A percentile compares a stretch with the other conserved stretches of the same genome.
Conservation (phyloP, 2,329 filamentous ascomycete genomes). For the Diplocarpon rosae region DNA sequence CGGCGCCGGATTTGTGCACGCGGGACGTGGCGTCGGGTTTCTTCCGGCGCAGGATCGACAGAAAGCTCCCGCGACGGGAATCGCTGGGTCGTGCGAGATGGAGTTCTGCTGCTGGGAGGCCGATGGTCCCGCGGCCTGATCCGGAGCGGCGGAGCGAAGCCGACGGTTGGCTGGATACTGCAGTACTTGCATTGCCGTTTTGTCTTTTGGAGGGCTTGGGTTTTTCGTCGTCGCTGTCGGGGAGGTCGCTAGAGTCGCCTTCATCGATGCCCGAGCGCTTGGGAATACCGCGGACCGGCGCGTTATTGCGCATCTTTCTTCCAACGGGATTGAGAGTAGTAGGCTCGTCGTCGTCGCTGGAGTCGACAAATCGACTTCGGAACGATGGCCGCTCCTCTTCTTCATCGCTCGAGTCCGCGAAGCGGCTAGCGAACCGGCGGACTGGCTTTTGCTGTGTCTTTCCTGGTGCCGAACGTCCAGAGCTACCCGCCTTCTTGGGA, state of each 20-base stretch:
- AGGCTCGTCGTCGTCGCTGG: slow-evolving; percentile 44
- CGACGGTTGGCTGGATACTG: slow-evolving; percentile 17
- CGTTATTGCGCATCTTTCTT: slow-evolving; percentile 15
- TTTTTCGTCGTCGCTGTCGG: slow-evolving; percentile 47
- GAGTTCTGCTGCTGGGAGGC: slow-evolving; percentile 3
- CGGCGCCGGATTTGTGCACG: slow-evolving; percentile 42
- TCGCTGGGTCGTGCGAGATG: slow-evolving; percentile 22
- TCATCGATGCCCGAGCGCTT: slow-evolving; percentile 37
- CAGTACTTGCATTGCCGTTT: slow-evolving; percentile 9
- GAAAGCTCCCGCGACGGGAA: slow-evolving; percentile 38
- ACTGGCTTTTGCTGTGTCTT: slow-evolving; percentile 13
- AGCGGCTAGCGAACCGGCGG: slow-evolving; percentile 19
- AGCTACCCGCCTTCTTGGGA: slow-evolving; percentile 11
- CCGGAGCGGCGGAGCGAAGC: slow-evolving; percentile 30
- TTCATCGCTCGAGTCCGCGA: slow-evolving; percentile 28
- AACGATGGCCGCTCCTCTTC: slow-evolving; percentile 24
- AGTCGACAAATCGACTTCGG: slow-evolving; percentile 47
- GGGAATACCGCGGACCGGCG: slow-evolving; percentile 39
- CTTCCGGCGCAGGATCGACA: slow-evolving; percentile 53
- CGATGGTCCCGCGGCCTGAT: slow-evolving; percentile 26
- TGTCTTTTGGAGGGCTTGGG: slow-evolving; percentile 9
- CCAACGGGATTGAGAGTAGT: slow-evolving; percentile 4
- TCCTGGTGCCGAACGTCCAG: slow-evolving; percentile 17
- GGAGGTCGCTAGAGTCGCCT: slow-evolving; percentile 48
- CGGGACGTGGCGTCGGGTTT: slow-evolving; percentile 41